phyloP scores from a whole-genome alignment of 2,329 filamentous ascomycete genomes.

The Colletotrichum sp. region DNA sequence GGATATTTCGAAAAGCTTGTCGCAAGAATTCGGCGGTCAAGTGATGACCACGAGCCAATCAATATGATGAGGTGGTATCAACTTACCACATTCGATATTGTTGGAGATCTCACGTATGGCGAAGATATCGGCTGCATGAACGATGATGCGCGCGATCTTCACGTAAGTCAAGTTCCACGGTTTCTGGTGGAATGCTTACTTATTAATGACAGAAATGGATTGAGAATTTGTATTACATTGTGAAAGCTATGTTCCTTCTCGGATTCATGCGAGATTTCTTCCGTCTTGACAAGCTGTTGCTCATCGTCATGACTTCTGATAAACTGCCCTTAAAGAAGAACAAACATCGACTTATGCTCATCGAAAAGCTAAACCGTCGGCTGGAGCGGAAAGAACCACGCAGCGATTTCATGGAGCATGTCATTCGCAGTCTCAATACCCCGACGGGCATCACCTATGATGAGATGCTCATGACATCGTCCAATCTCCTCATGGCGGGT shows the following conservation, averaged over 20 bases:
- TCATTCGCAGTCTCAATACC: background rate
- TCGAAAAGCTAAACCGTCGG: background rate
- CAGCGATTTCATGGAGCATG: background rate
- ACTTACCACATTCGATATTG: conserved; percentile 16
- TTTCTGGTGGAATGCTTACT: background rate
- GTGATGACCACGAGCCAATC: background rate
- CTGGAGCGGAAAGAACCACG: background rate
- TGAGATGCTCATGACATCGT: background rate
- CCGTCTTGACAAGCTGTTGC: background rate
- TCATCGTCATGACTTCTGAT: conserved; percentile 1
- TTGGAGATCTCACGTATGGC: conserved; percentile 22
- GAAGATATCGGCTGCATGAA: conserved; percentile 21
- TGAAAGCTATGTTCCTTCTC: conserved; percentile 1
- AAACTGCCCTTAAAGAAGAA: background rate
- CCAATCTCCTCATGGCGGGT: background rate
- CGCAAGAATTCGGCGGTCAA: background rate
- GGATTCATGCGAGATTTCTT: conserved; percentile 3
- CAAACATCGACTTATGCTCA: background rate
- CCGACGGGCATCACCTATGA: background rate
- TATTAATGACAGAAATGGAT: background rate
- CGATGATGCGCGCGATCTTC: conserved; percentile 8
- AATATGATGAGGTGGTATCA: conserved; percentile 24
- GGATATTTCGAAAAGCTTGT: conserved; percentile 29
- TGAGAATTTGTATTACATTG: conserved; percentile 1
- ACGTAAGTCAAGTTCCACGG: background rate